These are phyloP conservation scores for Elsinoe australis DNA, from an alignment of 2,329 filamentous ascomycete genomes.

Conservation along the genomic window DNA sequence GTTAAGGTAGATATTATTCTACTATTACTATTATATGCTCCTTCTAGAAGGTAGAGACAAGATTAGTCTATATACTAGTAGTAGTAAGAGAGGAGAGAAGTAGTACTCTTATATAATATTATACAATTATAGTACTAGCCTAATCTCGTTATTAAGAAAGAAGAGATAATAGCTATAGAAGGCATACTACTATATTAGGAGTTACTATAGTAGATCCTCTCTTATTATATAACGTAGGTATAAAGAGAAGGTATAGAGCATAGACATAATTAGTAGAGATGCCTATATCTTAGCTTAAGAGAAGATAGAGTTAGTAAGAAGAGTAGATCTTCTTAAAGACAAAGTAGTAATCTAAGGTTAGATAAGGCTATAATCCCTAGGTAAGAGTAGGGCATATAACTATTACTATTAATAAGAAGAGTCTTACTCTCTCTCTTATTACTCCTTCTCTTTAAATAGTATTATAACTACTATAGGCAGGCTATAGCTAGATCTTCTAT, in stretches of 20 bases:
- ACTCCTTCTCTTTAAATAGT: too few relatives aligned
- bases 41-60: not conserved
- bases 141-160: too few relatives aligned
- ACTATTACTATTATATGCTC: slow-evolving; percentile 1
- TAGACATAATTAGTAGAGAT: slow-evolving; percentile 15
- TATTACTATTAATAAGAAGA: slow-evolving; percentile 20
- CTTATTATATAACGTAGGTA: not conserved
- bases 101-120: not conserved
- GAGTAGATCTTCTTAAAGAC: slow-evolving; percentile 13
- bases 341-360: slow-evolving; percentile 2
- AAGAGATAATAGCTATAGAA: not conserved
- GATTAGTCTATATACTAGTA: slow-evolving; percentile 7
- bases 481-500: too few relatives aligned
- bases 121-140: not conserved
- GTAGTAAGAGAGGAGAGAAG: slow-evolving; percentile 1
- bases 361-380: slow-evolving; percentile 19
- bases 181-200: slow-evolving; percentile 1
- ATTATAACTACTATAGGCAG: too few relatives aligned
- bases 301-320: too few relatives aligned
- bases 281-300: slow-evolving; percentile 18
- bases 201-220: too few relatives aligned
- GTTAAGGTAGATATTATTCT: slow-evolving; percentile 4
- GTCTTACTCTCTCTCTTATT: not conserved
- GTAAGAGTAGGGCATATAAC: too few relatives aligned
- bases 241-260: slow-evolving; percentile 1